Evolutionary conservation across 2,329 filamentous ascomycete genomes (phyloP).

Genomic region (Colletotrichum viniferum): DNA sequence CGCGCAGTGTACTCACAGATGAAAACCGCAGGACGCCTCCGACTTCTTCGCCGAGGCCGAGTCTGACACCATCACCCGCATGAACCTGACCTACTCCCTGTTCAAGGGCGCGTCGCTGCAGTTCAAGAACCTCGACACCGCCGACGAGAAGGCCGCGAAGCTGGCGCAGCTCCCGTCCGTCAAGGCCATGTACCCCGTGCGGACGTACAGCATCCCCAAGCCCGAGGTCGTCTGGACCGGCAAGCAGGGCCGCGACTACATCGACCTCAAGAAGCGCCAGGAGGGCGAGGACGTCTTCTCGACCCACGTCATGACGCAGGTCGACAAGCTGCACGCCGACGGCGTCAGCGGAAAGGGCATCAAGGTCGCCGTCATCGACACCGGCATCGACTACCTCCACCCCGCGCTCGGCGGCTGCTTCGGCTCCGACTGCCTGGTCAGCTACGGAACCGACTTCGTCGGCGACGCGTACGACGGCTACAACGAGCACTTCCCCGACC

Average conservation of each 20-base stretch:
- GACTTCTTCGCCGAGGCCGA: slow-evolving; percentile 42
- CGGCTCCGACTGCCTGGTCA: slow-evolving; percentile 61
- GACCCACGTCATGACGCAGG: slow-evolving; percentile 62
- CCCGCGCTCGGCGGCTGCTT: slow-evolving; percentile 69
- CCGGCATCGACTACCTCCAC: slow-evolving; percentile 65
- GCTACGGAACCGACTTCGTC: slow-evolving; percentile 61
- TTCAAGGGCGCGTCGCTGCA: slow-evolving; percentile 61
- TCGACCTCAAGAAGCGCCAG: slow-evolving; percentile 35
- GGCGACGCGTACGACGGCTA: slow-evolving; percentile 53
- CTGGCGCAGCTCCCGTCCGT: slow-evolving; percentile 48
- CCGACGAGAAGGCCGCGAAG: slow-evolving; percentile 44
- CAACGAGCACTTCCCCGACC: slow-evolving; percentile 46
- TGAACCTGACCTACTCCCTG: slow-evolving; percentile 53
- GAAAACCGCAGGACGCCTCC: slow-evolving; percentile 40
- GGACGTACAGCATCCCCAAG: slow-evolving; percentile 46
- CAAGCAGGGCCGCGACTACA: slow-evolving; percentile 28
- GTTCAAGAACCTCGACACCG: slow-evolving; percentile 50
- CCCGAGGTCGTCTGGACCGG: slow-evolving; percentile 51
- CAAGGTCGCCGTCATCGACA: slow-evolving; percentile 59
- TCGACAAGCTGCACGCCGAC: slow-evolving; percentile 54
- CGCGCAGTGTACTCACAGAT: not conserved
- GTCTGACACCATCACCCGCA: slow-evolving; percentile 46
- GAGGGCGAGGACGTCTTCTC: slow-evolving; percentile 35
- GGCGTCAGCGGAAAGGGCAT: slow-evolving; percentile 55
- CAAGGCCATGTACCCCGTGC: slow-evolving; percentile 54